Evolutionary conservation across 1,284 basidiomycete species (phyloP).

Genomic region (Microbotryomycetes sp.): DNA sequence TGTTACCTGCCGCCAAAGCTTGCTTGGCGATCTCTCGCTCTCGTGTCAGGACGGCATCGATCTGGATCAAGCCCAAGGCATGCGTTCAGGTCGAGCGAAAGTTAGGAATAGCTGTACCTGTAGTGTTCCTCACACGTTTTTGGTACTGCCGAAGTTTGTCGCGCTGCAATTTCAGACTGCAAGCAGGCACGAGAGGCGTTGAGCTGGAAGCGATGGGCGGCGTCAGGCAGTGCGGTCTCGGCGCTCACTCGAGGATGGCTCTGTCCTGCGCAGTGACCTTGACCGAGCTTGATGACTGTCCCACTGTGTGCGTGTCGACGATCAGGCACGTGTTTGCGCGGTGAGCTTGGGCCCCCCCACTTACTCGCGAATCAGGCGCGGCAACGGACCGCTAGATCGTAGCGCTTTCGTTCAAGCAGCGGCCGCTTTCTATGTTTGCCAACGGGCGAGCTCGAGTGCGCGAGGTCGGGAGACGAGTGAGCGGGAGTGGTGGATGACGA

Average conservation of each 20-base stretch:
- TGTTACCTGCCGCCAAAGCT: conserved; percentile 71
- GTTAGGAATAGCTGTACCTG: background rate
- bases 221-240: background rate
- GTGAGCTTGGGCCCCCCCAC: no score
- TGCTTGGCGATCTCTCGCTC: conserved; percentile 84
- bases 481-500: no score
- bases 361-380: no score
- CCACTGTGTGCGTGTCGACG: conserved; percentile 5
- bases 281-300: conserved; percentile 14
- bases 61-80: conserved; percentile 47
- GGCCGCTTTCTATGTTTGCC: no score
- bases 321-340: no score
- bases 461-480: no score
- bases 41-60: conserved; percentile 74
- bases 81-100: conserved; percentile 1
- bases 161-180: conserved; percentile 83
- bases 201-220: conserved; percentile 34
- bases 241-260: conserved; percentile 80
- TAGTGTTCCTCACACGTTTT: conserved; percentile 59
- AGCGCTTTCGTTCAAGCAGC: no score
- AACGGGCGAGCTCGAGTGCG: no score
- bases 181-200: conserved; percentile 2
- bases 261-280: conserved; percentile 90
- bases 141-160: conserved; percentile 95
- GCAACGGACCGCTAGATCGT: no score